Evolutionary conservation across 148 eudicot genomes (phyloP).

Genomic region (Simmondsia chinensis): DNA sequence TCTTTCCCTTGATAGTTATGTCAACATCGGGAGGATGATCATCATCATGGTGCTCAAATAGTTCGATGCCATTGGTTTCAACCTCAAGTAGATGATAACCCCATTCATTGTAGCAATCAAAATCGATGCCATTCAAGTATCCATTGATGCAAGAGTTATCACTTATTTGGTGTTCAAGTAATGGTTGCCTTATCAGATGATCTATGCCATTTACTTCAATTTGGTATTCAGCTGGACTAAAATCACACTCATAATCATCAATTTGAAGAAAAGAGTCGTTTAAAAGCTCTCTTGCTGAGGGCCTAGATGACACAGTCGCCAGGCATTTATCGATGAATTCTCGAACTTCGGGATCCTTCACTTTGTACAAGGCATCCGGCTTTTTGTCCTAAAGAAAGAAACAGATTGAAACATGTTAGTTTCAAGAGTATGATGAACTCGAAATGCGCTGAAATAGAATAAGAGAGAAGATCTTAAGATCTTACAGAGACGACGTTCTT

Average conservation of each 20-base stretch:
- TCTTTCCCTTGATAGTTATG: conserved; percentile 73
- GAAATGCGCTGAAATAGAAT: too few species aligned
- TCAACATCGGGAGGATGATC: conserved; percentile 41
- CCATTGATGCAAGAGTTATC: conserved; percentile 28
- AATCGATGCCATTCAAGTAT: conserved; percentile 21
- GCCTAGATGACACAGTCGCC: conserved; percentile 39
- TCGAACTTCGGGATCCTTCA: conserved; percentile 40
- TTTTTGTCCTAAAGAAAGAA: conserved; percentile 59
- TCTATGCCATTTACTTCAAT: conserved; percentile 28
- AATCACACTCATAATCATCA: conserved; percentile 35
- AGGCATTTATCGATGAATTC: conserved; percentile 54
- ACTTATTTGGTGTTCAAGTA: conserved; percentile 19
- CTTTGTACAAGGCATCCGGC: conserved; percentile 46
- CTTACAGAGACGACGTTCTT: conserved; percentile 29
- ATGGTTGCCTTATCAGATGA: conserved; percentile 30
- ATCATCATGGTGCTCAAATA: conserved; percentile 43
- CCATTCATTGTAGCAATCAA: conserved; percentile 34
- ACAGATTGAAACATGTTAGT: conserved; percentile 9
- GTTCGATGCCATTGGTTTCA: conserved; percentile 46
- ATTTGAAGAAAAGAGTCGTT: conserved; percentile 47
- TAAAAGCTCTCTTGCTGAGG: conserved; percentile 42
- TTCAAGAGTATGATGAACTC: too few species aligned
- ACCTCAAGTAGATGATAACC: conserved; percentile 27
- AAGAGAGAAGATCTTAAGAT: too few species aligned
- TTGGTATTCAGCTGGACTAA: conserved; percentile 19